Evolutionary conservation across 495 filamentous ascomycete genomes (phyloP).

Genomic region (Lasiosphaeris hirsuta): DNA sequence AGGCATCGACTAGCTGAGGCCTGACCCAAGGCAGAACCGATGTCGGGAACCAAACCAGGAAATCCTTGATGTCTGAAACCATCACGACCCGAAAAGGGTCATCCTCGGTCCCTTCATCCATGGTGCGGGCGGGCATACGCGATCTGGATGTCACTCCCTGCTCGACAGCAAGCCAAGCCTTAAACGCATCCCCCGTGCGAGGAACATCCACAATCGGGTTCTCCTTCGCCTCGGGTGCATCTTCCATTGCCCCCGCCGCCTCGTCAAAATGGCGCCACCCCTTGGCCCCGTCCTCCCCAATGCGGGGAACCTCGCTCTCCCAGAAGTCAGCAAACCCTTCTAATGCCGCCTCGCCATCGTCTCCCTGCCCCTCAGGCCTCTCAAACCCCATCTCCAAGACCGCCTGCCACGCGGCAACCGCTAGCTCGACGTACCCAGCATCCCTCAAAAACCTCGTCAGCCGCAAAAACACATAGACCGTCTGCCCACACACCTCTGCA

Average conservation of each 20-base stretch:
- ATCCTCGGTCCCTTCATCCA: slow-evolving; percentile 60
- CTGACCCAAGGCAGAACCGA: slow-evolving; percentile 32
- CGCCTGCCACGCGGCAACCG: slow-evolving; percentile 79
- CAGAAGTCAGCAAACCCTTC: slow-evolving; percentile 68
- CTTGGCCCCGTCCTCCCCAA: slow-evolving; percentile 68
- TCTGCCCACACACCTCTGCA: slow-evolving; percentile 42
- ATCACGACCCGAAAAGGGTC: slow-evolving; percentile 78
- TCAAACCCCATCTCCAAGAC: slow-evolving; percentile 72
- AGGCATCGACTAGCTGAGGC: slow-evolving; percentile 58
- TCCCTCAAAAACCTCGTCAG: slow-evolving; percentile 71
- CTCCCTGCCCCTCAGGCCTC: slow-evolving; percentile 37
- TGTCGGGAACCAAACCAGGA: slow-evolving; percentile 53
- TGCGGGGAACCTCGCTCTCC: slow-evolving; percentile 77
- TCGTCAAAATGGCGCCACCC: slow-evolving; percentile 64
- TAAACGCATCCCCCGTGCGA: slow-evolving; percentile 36
- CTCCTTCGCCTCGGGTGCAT: slow-evolving; percentile 34
- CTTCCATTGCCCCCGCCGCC: slow-evolving; percentile 27
- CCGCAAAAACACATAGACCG: slow-evolving; percentile 71
- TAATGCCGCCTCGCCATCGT: slow-evolving; percentile 31
- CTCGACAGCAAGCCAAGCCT: slow-evolving; percentile 63
- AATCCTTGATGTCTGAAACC: slow-evolving; percentile 67
- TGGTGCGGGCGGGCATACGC: slow-evolving; percentile 63
- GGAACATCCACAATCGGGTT: slow-evolving; percentile 16
- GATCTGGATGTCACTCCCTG: slow-evolving; percentile 43
- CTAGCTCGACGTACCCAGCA: slow-evolving; percentile 75